Percentiles rank a stretch among this genome's conserved stretches.
These are phyloP conservation scores for Adansonia grandidieri DNA, from an alignment of 441 rosid genomes.

Conservation along the genomic window DNA sequence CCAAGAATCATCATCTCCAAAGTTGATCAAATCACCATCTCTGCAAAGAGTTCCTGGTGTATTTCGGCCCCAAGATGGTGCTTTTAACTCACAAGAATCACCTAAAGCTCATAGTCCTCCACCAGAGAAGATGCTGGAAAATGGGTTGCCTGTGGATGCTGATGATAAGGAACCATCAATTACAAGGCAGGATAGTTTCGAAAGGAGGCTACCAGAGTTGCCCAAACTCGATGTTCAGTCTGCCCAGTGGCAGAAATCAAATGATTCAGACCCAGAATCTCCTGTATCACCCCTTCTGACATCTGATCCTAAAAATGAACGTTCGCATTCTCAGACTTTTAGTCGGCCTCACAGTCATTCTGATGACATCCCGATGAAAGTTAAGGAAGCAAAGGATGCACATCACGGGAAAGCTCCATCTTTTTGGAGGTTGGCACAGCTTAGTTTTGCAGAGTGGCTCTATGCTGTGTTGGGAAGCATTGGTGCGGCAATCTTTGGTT, in stretches of 20 bases:
- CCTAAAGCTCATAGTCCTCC: constrained; percentile 72
- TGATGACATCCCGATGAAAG: constrained; percentile 57
- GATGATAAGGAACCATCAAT: constrained; percentile 79
- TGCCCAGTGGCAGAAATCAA: constrained; percentile 60
- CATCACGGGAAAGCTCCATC: constrained; percentile 72
- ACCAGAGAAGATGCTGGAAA: constrained; percentile 76
- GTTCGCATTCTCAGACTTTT: constrained; percentile 97
- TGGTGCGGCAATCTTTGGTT: constrained; percentile 98
- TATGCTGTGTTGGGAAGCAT: constrained; percentile 95
- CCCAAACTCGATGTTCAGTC: constrained; percentile 88
- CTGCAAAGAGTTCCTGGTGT: constrained; percentile 81
- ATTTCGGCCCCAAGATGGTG: constrained; percentile 61
- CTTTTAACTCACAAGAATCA: constrained; percentile 65
- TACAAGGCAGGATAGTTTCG: constrained; percentile 91
- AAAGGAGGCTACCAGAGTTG: constrained; percentile 86
- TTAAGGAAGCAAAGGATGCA: constrained; percentile 54
- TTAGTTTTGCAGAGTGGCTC: constrained; percentile 97
- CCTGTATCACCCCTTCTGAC: constrained; percentile 97
- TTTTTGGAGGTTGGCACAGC: constrained; percentile 90
- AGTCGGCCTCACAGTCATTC: constrained; percentile 82
- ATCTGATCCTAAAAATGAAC: constrained; percentile 95
- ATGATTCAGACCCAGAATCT: constrained; percentile 94
- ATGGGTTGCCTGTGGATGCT: constrained; percentile 61
- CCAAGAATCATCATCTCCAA: constrained; percentile 91
- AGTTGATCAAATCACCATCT: constrained; percentile 88